A percentile compares a stretch with the other conserved stretches of the same genome.
Evolutionary conservation across 331 rosid species (phyloP).

Genomic region (Quercus lobata): DNA sequence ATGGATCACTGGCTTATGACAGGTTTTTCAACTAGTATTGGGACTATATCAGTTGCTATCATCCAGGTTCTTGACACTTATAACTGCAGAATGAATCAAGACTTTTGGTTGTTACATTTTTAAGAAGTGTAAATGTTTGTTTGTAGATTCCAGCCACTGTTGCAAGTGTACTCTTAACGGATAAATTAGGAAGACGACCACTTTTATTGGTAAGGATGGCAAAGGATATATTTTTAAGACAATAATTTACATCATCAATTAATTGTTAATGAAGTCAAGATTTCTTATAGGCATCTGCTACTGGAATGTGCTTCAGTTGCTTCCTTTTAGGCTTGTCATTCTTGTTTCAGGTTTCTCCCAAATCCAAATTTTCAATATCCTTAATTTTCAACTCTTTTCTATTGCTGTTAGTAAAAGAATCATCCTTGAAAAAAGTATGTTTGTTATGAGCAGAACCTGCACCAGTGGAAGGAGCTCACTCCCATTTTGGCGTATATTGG

Average conservation of each 20-base stretch:
- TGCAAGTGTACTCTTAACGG: background rate
- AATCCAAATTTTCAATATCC: background rate
- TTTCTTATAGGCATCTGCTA: background rate
- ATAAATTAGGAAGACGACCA: background rate
- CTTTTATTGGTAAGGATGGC: background rate
- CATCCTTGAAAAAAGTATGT: background rate
- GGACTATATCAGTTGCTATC: background rate
- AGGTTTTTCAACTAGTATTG: background rate
- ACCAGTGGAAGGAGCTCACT: background rate
- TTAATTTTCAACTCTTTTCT: background rate
- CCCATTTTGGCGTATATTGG: conserved; percentile 2
- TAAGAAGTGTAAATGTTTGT: background rate
- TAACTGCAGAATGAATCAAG: background rate
- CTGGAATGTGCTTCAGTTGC: background rate
- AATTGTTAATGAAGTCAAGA: background rate
- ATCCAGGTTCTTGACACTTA: background rate
- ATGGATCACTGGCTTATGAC: background rate
- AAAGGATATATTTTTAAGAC: background rate
- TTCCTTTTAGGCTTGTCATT: conserved; percentile 20
- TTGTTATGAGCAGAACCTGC: background rate
- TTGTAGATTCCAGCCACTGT: background rate
- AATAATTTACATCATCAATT: background rate
- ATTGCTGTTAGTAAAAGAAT: background rate
- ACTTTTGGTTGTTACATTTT: background rate
- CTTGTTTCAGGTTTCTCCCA: conserved; percentile 16